Conservation (phyloP, 2,329 filamentous ascomycete species). For the Berkeleyomyces basicola region DNA sequence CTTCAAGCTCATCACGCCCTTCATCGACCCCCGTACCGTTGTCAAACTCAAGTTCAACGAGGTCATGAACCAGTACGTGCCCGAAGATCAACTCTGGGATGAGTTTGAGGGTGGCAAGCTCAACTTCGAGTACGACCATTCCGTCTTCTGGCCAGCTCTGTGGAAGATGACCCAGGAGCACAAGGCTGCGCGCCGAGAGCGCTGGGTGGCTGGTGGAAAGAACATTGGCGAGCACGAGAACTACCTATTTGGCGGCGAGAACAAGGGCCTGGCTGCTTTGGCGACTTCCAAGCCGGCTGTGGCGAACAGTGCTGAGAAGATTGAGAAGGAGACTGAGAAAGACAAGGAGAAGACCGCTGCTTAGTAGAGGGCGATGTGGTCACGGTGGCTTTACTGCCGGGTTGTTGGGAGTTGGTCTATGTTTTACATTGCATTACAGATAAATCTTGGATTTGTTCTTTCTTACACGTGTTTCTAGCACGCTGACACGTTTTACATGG, state of each 20-base stretch:
- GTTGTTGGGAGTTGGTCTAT: not conserved
- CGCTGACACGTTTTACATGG: not conserved
- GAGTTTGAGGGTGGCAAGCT: conserved; percentile 58
- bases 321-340: not conserved
- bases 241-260: conserved; percentile 54
- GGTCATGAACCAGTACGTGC: conserved; percentile 68
- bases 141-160: conserved; percentile 75
- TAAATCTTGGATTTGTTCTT: not conserved
- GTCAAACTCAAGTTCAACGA: conserved; percentile 98
- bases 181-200: conserved; percentile 41
- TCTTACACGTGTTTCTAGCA: not conserved
- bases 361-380: conserved; percentile 1
- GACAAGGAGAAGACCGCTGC: conserved; percentile 17
- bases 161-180: conserved; percentile 51
- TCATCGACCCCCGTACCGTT: conserved; percentile 86
- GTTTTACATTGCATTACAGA: not conserved
- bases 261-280: conserved; percentile 11
- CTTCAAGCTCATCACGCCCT: conserved; percentile 89
- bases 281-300: conserved; percentile 7
- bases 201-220: conserved; percentile 71
- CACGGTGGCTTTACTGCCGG: not conserved
- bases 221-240: conserved; percentile 72
- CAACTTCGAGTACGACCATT: conserved; percentile 83
- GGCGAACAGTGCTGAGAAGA: conserved; percentile 9
- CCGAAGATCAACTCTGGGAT: conserved; percentile 65